These are phyloP conservation scores for Taphrina communis DNA, from an alignment of 1,139 yeast species.

Conservation along the genomic window DNA sequence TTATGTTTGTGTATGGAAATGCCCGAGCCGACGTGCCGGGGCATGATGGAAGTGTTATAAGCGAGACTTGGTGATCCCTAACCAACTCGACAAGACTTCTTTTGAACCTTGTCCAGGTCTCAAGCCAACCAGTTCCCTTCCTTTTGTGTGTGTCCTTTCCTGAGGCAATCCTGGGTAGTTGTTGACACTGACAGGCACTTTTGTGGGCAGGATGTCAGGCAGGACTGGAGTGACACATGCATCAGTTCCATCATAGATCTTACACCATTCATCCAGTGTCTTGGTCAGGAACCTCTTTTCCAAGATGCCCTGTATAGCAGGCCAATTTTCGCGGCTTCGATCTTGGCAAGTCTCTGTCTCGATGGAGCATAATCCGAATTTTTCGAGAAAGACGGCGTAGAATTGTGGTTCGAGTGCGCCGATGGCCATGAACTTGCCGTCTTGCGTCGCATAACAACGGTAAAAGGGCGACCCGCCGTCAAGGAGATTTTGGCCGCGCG, in stretches of 20 bases:
- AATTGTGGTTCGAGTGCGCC: conserved; percentile 48
- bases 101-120: conserved; percentile 16
- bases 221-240: conserved; percentile 40
- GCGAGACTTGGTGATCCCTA: neutral
- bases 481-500: conserved; percentile 45
- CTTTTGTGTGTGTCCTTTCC: conserved; percentile 1
- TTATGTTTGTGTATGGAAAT: too few species aligned
- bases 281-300: conserved; percentile 39
- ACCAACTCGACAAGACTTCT: conserved; percentile 9
- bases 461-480: conserved; percentile 47
- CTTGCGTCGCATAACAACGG: conserved; percentile 45
- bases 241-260: conserved; percentile 33
- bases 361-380: conserved; percentile 39
- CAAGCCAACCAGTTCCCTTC: conserved; percentile 21
- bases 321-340: conserved; percentile 45
- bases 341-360: conserved; percentile 12
- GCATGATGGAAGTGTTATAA: neutral
- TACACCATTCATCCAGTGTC: conserved; percentile 24
- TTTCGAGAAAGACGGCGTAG: conserved; percentile 41
- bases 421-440: conserved; percentile 45
- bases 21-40: too few species aligned
- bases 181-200: conserved; percentile 32
- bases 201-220: conserved; percentile 12
- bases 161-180: conserved; percentile 19
- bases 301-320: conserved; percentile 40